Conservation (phyloP, 2,329 filamentous ascomycete species). For the Septoria linicola region DNA sequence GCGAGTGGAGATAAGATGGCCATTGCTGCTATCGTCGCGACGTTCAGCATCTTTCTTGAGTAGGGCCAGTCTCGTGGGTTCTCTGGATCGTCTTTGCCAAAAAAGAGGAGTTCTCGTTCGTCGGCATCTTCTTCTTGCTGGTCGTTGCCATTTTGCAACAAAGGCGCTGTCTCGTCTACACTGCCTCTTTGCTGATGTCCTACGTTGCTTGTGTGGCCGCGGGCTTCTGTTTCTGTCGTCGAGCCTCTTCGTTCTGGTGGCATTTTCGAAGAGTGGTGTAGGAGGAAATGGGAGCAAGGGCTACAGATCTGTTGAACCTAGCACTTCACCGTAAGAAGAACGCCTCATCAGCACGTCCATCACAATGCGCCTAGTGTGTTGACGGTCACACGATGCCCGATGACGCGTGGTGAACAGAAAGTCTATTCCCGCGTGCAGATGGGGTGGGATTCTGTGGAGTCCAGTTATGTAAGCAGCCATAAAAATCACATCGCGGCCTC, state of each 20-base stretch:
- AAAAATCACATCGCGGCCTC: too few relatives aligned
- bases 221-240: conserved; percentile 9
- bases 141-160: conserved; percentile 38
- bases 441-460: too few relatives aligned
- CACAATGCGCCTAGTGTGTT: too few relatives aligned
- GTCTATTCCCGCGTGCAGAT: too few relatives aligned
- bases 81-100: conserved; percentile 42
- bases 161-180: conserved; percentile 41
- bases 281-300: too few relatives aligned
- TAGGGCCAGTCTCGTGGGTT: conserved; percentile 50
- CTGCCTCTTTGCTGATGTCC: background rate
- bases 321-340: too few relatives aligned
- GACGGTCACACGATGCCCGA: too few relatives aligned
- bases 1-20: conserved; percentile 50
- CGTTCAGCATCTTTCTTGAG: conserved; percentile 49
- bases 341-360: too few relatives aligned
- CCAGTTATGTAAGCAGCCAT: too few relatives aligned
- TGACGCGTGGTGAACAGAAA: too few relatives aligned
- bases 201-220: conserved; percentile 3
- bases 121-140: conserved; percentile 40
- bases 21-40: conserved; percentile 53
- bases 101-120: conserved; percentile 32
- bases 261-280: background rate
- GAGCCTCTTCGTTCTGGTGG: conserved; percentile 11
- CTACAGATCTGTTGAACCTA: too few relatives aligned